Conservation (phyloP, 805 yeast genomes). For the Phaffomyces thermotolerans region DNA sequence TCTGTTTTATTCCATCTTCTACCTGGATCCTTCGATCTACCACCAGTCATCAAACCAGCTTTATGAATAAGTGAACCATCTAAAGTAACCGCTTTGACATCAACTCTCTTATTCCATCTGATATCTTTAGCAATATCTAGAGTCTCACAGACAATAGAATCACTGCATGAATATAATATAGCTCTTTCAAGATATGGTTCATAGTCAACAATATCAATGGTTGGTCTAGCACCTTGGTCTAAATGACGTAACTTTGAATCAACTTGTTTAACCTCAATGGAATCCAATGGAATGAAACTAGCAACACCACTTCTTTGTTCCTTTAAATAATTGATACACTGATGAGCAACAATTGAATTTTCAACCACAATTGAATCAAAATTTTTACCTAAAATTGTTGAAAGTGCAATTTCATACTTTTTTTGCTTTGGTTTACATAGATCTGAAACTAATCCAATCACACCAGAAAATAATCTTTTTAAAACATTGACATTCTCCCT, state of each 20-base stretch:
- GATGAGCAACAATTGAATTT: slow-evolving; percentile 55
- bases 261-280: slow-evolving; percentile 52
- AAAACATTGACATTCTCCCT: slow-evolving; percentile 68
- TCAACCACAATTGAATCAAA: slow-evolving; percentile 85
- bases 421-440: slow-evolving; percentile 70
- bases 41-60: slow-evolving; percentile 92
- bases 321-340: slow-evolving; percentile 72
- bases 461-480: slow-evolving; percentile 75
- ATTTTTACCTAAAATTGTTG: slow-evolving; percentile 70
- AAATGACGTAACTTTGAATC: slow-evolving; percentile 48
- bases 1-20: slow-evolving; percentile 72
- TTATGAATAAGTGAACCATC: slow-evolving; percentile 82
- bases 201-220: slow-evolving; percentile 64
- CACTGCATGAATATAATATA: slow-evolving; percentile 70
- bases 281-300: slow-evolving; percentile 82
- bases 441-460: slow-evolving; percentile 74
- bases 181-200: slow-evolving; percentile 69
- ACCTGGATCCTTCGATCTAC: slow-evolving; percentile 44
- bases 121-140: slow-evolving; percentile 61
- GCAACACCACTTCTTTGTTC: slow-evolving; percentile 82
- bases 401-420: slow-evolving; percentile 65
- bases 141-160: slow-evolving; percentile 69
- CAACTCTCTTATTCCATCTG: slow-evolving; percentile 56
- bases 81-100: slow-evolving; percentile 66
- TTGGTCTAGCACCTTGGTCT: slow-evolving; percentile 53